Evolutionary conservation across 129 eudicot species (phyloP), one percentile per base, ranked within the genome.

Genomic region (Ambrosia trifida): DNA sequence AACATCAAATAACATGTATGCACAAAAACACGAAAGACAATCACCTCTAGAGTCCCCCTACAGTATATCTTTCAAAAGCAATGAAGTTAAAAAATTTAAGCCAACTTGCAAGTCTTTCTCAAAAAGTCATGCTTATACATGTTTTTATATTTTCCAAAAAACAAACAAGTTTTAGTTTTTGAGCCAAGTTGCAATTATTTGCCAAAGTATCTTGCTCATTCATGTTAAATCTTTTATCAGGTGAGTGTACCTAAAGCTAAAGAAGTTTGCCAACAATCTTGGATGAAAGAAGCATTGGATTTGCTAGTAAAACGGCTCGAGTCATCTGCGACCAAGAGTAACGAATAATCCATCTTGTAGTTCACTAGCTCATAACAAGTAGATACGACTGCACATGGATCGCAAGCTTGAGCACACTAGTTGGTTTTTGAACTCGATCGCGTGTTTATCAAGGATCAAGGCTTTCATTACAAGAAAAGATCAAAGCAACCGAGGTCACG

Each of bases 281-380:
- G 97, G 97, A 90, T 90, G 97, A 90, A 85, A 62, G 97, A 85
- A 76, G 97, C 97, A 17, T 78, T 90, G 66, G 91, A 87, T 58
- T 17, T 52, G 59, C 69, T 90, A 5, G 91, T 83, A 32, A 61
- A 43, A 11, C 80, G 94, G 2, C 83, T 87, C 5, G 67, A 78
- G 46, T 67, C 79, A 53, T 53, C 82, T 11, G 33, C 33, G 43
- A 70, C 76, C n/a, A 66, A 66, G 45, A 77, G 11, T 17, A 66
- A 77, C 20, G 81, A 68, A 16, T 72, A 77, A 54, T 75, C 59
- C 66, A 19, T 66, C 7, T 66, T 33, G 44, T 32, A 17, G 32
- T 24, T 38, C 36, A 76, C 68, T 70, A 70, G 66, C 30, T 65
- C 36, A 5, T 65, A 17, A 69, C 58, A 63, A 40, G 76, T 77